phyloP scores from a whole-genome alignment of 768 basidiomycete genomes.

The Antrodiella citrinella region DNA sequence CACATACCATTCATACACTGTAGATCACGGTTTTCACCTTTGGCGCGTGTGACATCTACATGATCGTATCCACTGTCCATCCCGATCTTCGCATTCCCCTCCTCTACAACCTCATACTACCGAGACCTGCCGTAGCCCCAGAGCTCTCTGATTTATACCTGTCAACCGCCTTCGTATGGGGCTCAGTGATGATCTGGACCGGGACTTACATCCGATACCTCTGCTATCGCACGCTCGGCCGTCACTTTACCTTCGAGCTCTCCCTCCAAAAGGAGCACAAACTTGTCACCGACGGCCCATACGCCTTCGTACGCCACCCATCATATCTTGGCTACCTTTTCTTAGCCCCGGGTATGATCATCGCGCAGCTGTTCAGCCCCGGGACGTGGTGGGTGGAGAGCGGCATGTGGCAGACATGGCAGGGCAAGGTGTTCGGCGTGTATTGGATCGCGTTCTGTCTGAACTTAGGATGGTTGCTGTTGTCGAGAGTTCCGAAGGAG shows the following conservation, averaged over 20 bases:
- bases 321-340: constrained; percentile 13
- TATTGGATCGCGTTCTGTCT: not conserved
- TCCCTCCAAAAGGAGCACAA: no score
- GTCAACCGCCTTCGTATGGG: not conserved
- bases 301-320: constrained; percentile 23
- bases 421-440: constrained; percentile 4
- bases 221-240: constrained; percentile 21
- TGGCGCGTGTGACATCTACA: not conserved
- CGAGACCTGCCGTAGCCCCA: not conserved
- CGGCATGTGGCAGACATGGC: constrained; percentile 3
- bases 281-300: constrained; percentile 23
- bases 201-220: not conserved
- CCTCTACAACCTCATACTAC: not conserved
- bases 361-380: constrained; percentile 3
- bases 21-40: not conserved
- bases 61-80: not conserved
- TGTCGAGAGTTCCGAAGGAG: constrained; percentile 8
- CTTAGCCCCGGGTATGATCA: constrained; percentile 5
- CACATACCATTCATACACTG: not conserved
- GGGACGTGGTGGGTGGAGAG: constrained; percentile 15
- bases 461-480: not conserved
- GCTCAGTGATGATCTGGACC: not conserved
- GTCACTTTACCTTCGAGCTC: constrained; percentile 22
- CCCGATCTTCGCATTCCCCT: not conserved
- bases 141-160: not conserved